These are phyloP conservation scores for Fusarium continuum DNA, from an alignment of 2,329 filamentous ascomycete species.

Conservation along the genomic window DNA sequence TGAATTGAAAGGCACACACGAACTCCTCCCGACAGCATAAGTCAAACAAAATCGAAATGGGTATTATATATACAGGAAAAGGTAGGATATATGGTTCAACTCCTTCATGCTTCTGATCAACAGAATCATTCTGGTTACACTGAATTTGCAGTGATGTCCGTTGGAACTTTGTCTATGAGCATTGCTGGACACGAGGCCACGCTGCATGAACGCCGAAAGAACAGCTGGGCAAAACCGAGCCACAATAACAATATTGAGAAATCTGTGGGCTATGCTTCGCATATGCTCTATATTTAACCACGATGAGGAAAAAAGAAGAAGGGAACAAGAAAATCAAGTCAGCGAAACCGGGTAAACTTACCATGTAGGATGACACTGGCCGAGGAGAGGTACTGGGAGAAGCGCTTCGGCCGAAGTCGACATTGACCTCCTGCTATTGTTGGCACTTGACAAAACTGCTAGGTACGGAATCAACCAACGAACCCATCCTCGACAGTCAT, in stretches of 20 bases:
- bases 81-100: not conserved
- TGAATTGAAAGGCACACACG: not conserved
- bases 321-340: not conserved
- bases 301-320: not conserved
- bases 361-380: not conserved
- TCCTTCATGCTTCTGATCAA: not conserved
- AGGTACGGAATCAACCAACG: not conserved
- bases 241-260: not conserved
- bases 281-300: not conserved
- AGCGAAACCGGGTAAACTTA: not conserved
- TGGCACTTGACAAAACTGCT: not conserved
- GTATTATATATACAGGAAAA: slow-evolving; percentile 1
- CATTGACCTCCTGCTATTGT: not conserved
- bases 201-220: not conserved
- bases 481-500: not conserved
- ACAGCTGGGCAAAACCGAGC: not conserved
- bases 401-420: not conserved
- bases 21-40: not conserved
- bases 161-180: not conserved
- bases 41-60: not conserved
- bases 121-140: not conserved
- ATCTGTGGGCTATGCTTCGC: not conserved
- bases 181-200: not conserved
- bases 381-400: not conserved
- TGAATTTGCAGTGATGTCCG: not conserved